Evolutionary conservation across 1,139 yeast species (phyloP).

Genomic region (Lodderomyces pseudojiufengensis): DNA sequence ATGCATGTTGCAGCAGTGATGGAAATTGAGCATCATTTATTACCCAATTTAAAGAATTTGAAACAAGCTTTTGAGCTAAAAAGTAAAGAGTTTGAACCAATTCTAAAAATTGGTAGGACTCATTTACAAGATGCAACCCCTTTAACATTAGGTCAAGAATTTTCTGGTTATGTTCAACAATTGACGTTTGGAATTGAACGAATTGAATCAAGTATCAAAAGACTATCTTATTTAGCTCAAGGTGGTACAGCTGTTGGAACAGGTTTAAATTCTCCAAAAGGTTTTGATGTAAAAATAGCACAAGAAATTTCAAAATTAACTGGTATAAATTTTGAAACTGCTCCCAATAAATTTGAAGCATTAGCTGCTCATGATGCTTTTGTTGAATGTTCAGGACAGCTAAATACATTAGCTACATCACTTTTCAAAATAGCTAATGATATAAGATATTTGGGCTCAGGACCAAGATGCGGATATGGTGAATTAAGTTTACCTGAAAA

Average conservation of each 20-base stretch:
- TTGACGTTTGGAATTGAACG: slow-evolving; percentile 78
- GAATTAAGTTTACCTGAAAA: slow-evolving; percentile 88
- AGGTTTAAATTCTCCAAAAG: slow-evolving; percentile 82
- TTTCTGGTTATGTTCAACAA: slow-evolving; percentile 89
- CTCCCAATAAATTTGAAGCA: slow-evolving; percentile 95
- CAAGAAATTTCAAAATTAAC: slow-evolving; percentile 71
- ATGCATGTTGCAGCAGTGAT: slow-evolving; percentile 96
- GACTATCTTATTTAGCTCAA: slow-evolving; percentile 77
- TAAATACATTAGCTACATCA: slow-evolving; percentile 85
- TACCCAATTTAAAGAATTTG: slow-evolving; percentile 70
- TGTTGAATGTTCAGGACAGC: slow-evolving; percentile 90
- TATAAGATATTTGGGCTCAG: slow-evolving; percentile 90
- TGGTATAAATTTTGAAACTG: slow-evolving; percentile 77
- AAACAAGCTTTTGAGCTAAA: slow-evolving; percentile 68
- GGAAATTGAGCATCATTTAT: slow-evolving; percentile 64
- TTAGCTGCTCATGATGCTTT: slow-evolving; percentile 94
- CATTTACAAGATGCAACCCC: slow-evolving; percentile 97
- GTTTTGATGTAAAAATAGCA: slow-evolving; percentile 78
- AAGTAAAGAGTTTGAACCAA: slow-evolving; percentile 69
- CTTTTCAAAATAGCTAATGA: slow-evolving; percentile 92
- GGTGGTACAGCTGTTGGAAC: slow-evolving; percentile 99
- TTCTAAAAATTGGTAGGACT: slow-evolving; percentile 94
- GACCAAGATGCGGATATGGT: slow-evolving; percentile 97
- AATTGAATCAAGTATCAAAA: slow-evolving; percentile 64
- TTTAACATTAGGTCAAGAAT: slow-evolving; percentile 89